Evolutionary conservation across 2,329 filamentous ascomycete species (phyloP), one percentile per base, ranked within the genome.

Genomic region (Albophoma yamanashiensis): DNA sequence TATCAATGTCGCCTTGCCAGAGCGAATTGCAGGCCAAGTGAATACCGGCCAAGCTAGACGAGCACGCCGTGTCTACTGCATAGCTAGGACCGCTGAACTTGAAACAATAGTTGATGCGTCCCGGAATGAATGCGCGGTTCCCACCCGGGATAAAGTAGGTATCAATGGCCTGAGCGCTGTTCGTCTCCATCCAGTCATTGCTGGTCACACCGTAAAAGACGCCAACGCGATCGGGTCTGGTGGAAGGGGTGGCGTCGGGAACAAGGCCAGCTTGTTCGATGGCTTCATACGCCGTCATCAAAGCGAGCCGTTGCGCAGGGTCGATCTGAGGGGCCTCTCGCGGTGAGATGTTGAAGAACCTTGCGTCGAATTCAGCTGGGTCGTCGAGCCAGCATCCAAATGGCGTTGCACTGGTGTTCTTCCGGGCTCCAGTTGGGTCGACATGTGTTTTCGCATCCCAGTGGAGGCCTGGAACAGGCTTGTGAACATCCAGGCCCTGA

Each of bases 51-150:
- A 89, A 78, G 63, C 86, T 88, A 0, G 88, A 91, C 0, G 88
- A 91, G 68, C 89, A 92, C 5, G 89, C 89, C n/a, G 89, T 91
- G 66, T 92, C 89, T 55, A 91, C 40, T 79, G 58, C 82, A 89
- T 68, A 42, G 40, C 40, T 42, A n/a, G 40, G 40, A 42, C 40
- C 40, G 40, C 40, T 42, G 40, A 42, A 42, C 40, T 42, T 42
- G 40, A 42, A 42, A n/a, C 15, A 42, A 42, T 42, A 42, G 40
- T 42, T 42, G 40, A 42, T 42, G 40, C 40, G 40, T 20, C 40
- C 40, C 9, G 40, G 40, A n/a, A 42, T 42, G 47, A 78, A 78
- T 20, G 74, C 75, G 5, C 76, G 71, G 11, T 56, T 43, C 40
- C 72, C 74, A 7, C 77, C 78, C 0, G 78, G 76, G 61, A 80